Base-by-base conservation (phyloP, 2,329 filamentous ascomycete species). In the Colletotrichum tabaci region DNA sequence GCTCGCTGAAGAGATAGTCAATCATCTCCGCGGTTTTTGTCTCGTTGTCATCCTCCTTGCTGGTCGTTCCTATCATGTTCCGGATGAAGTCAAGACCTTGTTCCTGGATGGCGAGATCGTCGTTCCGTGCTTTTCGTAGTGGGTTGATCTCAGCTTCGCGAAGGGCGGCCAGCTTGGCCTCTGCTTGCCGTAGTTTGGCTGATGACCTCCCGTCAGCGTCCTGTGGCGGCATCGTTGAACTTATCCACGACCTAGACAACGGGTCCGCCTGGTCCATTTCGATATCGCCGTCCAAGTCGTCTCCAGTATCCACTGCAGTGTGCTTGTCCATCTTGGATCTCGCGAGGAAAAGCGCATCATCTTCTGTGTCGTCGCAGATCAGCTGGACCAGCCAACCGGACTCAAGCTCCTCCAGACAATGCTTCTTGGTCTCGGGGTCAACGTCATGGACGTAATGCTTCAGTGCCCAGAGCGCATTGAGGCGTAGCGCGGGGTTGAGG, bases 401-500 rank as follows among this genome's bases (percentile, higher is more conserved):
- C 10, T 91, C 91, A 4, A 98, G 86, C 77, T 93, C 91, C 61
- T 95, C 91, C 15, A 98, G 84, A 71, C 94, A 94, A 58, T 89
- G 88, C 77, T 92, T 92, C 82, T 96, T 97, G 75, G 93, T 85
- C 15, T 92, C 88, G 55, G 92, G 90, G 21, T 88, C 88, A 7
- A 93, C 90, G 26, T 90, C 91, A 74, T 93, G 88, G 3, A 97
- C 92, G 61, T 98, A 88, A 81, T 98, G 94, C 79, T 98, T 98
- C 69, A 99, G 84, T 7, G 95, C 94, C 96, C 96, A 99, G 2
- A 99, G 83, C 26, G 95, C 95, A 76, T 96, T 95, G 35, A 97
- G 87, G 30, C 94, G 90, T 64, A 98, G 85, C 57, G 91, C 90
- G n/a, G 93, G 89, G 77, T 96, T 93, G 57, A 89, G 87, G 0